phyloP scores from a whole-genome alignment of 2,329 filamentous ascomycete genomes.

The Tolypocladium guangdongense region DNA sequence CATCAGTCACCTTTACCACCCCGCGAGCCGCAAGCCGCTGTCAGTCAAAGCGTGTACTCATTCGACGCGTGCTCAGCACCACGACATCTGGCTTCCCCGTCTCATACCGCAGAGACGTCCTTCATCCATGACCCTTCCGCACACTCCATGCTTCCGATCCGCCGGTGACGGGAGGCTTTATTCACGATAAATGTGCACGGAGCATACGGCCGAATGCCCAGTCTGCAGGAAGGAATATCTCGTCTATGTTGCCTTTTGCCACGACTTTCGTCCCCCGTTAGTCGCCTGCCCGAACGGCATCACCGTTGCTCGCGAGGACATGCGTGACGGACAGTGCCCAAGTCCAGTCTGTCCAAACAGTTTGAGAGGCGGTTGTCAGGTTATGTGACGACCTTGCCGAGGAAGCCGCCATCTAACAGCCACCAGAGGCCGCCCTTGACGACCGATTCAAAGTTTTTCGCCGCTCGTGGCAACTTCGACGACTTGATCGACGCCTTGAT shows the following conservation, averaged over 20 bases:
- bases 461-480: conserved; percentile 55
- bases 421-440: neutral
- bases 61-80: neutral
- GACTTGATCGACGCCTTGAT: conserved; percentile 80
- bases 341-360: conserved; percentile 50
- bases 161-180: conserved; percentile 1
- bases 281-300: conserved; percentile 35
- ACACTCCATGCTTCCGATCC: neutral
- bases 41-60: neutral
- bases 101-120: neutral
- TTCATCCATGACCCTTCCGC: conserved; percentile 2
- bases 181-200: conserved; percentile 46
- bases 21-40: neutral
- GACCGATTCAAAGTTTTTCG: conserved; percentile 37
- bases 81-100: neutral
- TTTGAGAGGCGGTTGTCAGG: conserved; percentile 40
- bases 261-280: conserved; percentile 36
- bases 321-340: conserved; percentile 44
- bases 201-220: conserved; percentile 45
- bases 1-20: neutral
- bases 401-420: neutral
- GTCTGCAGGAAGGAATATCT: conserved; percentile 50
- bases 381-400: conserved; percentile 32
- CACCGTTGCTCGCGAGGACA: conserved; percentile 26
- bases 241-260: conserved; percentile 47